These are phyloP conservation scores for Thermothelomyces thermophilus DNA, from an alignment of 2,329 filamentous ascomycete species.

Conservation along the genomic window DNA sequence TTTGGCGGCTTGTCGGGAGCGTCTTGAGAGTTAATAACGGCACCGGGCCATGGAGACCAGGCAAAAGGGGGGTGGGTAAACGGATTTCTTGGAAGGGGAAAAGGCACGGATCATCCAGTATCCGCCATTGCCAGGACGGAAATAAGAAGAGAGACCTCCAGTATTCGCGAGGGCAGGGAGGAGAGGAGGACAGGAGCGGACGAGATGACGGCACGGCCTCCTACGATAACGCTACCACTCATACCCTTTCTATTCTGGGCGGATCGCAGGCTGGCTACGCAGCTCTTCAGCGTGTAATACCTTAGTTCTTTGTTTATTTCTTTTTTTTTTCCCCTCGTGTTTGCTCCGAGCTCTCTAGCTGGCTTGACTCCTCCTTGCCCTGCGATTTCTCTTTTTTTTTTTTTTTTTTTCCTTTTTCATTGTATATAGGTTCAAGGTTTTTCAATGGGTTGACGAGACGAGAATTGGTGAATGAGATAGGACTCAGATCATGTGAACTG, in stretches of 20 bases:
- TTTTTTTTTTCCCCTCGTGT: slow-evolving; percentile 21
- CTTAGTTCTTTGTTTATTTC: slow-evolving; percentile 23
- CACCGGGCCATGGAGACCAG: slow-evolving; percentile 4
- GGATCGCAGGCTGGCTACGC: slow-evolving; percentile 23
- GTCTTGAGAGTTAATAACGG: neutral
- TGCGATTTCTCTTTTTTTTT: slow-evolving; percentile 13
- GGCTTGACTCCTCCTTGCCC: slow-evolving; percentile 9
- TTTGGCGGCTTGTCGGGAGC: neutral
- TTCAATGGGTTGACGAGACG: slow-evolving; percentile 24
- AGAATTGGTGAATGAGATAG: slow-evolving; percentile 24
- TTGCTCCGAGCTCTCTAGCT: slow-evolving; percentile 15
- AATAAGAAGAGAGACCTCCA: slow-evolving; percentile 1
- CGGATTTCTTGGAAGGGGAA: neutral
- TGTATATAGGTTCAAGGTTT: slow-evolving; percentile 22
- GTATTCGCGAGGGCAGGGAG: slow-evolving; percentile 10
- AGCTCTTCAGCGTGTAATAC: slow-evolving; percentile 31
- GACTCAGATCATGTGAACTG: slow-evolving; percentile 5
- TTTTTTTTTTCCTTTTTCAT: slow-evolving; percentile 10
- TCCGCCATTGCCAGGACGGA: neutral
- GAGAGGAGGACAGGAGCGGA: slow-evolving; percentile 18
- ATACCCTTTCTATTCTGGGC: slow-evolving; percentile 23
- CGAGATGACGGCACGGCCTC: slow-evolving; percentile 22
- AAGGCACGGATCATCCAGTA: neutral
- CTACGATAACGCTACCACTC: slow-evolving; percentile 26
- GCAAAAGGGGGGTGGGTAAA: slow-evolving; percentile 1